phyloP scores from a whole-genome alignment of 768 basidiomycete genomes.

The Mycena vulgaris region DNA sequence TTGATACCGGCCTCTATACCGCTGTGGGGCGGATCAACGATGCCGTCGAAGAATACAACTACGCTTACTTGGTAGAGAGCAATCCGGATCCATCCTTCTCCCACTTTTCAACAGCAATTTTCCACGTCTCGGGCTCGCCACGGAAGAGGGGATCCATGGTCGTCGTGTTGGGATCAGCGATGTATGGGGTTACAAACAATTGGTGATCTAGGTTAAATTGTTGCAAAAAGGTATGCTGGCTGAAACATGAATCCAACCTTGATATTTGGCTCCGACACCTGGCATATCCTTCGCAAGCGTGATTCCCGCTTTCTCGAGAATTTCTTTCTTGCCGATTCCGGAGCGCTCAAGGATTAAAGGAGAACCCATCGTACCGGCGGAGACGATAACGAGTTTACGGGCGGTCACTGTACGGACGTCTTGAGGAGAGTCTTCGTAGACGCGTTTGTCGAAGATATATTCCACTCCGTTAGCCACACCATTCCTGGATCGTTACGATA shows the following conservation, averaged over 20 bases:
- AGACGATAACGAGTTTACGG: slow-evolving; percentile 53
- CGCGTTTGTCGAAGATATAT: slow-evolving; percentile 29
- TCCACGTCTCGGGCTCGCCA: slow-evolving; percentile 31
- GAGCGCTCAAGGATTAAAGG: no score
- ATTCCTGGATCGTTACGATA: slow-evolving; percentile 37
- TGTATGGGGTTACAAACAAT: slow-evolving; percentile 20
- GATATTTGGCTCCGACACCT: slow-evolving; percentile 58
- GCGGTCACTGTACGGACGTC: slow-evolving; percentile 40
- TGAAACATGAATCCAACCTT: slow-evolving; percentile 15
- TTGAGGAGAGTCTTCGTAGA: slow-evolving; percentile 31
- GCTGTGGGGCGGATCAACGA: slow-evolving; percentile 2
- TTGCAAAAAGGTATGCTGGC: background rate
- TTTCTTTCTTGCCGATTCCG: slow-evolving; percentile 53
- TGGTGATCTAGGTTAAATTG: slow-evolving; percentile 22
- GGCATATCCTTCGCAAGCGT: no score
- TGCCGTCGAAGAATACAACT: background rate
- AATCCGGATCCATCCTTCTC: slow-evolving; percentile 24
- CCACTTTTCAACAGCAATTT: slow-evolving; percentile 9
- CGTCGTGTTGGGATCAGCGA: background rate
- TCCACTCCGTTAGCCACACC: slow-evolving; percentile 31
- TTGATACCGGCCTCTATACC: slow-evolving; percentile 40
- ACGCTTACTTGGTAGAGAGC: slow-evolving; percentile 18
- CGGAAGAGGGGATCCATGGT: slow-evolving; percentile 27
- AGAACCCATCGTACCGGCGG: slow-evolving; percentile 56
- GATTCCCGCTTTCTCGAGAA: slow-evolving; percentile 50